phyloP scores from a whole-genome alignment of 2,329 filamentous ascomycete genomes.

The Aotearoamyces nothofagi region DNA sequence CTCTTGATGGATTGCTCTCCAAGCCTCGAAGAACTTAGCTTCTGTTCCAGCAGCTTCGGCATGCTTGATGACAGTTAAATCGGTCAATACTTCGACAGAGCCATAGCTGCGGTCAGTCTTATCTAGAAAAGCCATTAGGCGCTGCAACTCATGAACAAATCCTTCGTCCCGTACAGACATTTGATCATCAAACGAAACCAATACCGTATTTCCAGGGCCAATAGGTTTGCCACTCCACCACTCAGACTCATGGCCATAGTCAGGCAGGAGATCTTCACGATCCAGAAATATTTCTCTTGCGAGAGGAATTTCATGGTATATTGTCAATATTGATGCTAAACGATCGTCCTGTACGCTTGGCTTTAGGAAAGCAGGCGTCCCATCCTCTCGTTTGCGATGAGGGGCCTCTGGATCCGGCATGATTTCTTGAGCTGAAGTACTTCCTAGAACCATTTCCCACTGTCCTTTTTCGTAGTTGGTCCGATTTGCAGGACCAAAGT shows the following conservation, averaged over 20 bases:
- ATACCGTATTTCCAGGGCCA: slow-evolving; percentile 6
- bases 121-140: slow-evolving; percentile 48
- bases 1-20: slow-evolving; percentile 7
- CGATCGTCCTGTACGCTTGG: slow-evolving; percentile 22
- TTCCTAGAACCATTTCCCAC: slow-evolving; percentile 41
- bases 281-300: slow-evolving; percentile 38
- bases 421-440: slow-evolving; percentile 17
- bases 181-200: slow-evolving; percentile 5
- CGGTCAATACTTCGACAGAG: slow-evolving; percentile 31
- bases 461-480: slow-evolving; percentile 35
- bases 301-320: slow-evolving; percentile 43
- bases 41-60: slow-evolving; percentile 25
- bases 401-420: slow-evolving; percentile 21
- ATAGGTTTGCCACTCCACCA: slow-evolving; percentile 49
- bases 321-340: slow-evolving; percentile 38
- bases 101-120: slow-evolving; percentile 43
- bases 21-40: slow-evolving; percentile 13
- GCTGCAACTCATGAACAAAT: slow-evolving; percentile 40
- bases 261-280: slow-evolving; percentile 23
- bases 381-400: slow-evolving; percentile 26
- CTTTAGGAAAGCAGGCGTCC: slow-evolving; percentile 36
- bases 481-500: slow-evolving; percentile 45
- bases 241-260: slow-evolving; percentile 38
- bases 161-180: slow-evolving; percentile 14
- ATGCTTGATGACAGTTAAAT: slow-evolving; percentile 17